These are phyloP conservation scores for Phallus indusiatus DNA, from an alignment of 768 basidiomycete species.

Conservation along the genomic window DNA sequence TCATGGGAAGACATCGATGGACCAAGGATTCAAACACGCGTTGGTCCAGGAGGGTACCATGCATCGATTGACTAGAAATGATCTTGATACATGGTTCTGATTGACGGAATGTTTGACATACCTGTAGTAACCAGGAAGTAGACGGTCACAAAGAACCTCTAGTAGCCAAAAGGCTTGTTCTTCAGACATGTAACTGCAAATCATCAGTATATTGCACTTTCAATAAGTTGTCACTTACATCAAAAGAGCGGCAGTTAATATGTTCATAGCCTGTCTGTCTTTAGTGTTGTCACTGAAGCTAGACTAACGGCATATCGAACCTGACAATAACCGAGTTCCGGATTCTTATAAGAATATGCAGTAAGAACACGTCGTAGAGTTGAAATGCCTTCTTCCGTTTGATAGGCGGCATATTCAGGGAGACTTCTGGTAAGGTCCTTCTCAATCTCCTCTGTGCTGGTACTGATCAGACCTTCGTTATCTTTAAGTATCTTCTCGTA, in stretches of 20 bases:
- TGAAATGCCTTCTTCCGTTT: slow-evolving; percentile 76
- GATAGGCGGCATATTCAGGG: slow-evolving; percentile 96
- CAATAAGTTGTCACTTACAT: slow-evolving; percentile 42
- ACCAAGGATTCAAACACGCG: slow-evolving; percentile 95
- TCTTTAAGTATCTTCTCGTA: slow-evolving; percentile 70
- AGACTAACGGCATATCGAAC: slow-evolving; percentile 25
- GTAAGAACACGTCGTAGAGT: slow-evolving; percentile 84
- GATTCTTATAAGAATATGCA: slow-evolving; percentile 93
- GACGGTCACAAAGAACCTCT: slow-evolving; percentile 87
- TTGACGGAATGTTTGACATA: slow-evolving; percentile 25
- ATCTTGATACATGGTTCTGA: slow-evolving; percentile 3
- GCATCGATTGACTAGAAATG: slow-evolving; percentile 79
- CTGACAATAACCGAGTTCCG: slow-evolving; percentile 92
- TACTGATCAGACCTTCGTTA: slow-evolving; percentile 67
- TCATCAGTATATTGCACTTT: background rate
- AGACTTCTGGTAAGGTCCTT: slow-evolving; percentile 94
- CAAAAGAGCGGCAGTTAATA: slow-evolving; percentile 88
- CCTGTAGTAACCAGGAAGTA: slow-evolving; percentile 97
- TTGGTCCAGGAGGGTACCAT: slow-evolving; percentile 97
- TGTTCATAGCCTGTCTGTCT: slow-evolving; percentile 79
- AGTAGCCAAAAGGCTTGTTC: slow-evolving; percentile 98
- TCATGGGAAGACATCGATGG: slow-evolving; percentile 78
- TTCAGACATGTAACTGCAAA: slow-evolving; percentile 89
- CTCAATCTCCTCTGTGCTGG: slow-evolving; percentile 96
- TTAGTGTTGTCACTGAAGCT: background rate